Base-by-base conservation (phyloP, 2,329 filamentous ascomycete species). In the Huntiella omanensis region DNA sequence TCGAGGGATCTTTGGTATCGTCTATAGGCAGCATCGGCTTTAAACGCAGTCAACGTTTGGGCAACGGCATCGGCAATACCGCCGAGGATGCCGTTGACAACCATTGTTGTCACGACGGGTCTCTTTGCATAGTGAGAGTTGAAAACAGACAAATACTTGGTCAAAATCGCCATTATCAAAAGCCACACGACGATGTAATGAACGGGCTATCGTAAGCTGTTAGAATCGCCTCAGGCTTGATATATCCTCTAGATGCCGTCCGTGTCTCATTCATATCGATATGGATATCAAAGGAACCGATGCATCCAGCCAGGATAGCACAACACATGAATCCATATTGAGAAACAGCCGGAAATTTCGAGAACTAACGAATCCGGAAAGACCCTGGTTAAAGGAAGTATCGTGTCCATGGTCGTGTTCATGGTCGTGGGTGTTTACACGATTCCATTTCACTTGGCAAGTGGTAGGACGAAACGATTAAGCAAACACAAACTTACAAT, bases 11-110 rank as follows among this genome's bases (percentile, higher is more conserved):
- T 48, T 91, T 64, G 46, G 79, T 39, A 43, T 17, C 36, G 22
- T 12, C 38, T 40, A 33, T 40, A 7, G 11, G 34, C 16, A 17
- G n/a, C 70, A 56, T 91, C 83, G 52, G 80, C 64, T 49, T 83
- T 79, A 50, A 94, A 73, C 15, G 86, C 77, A 3, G 91, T 93
- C 59, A 98, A 82, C 49, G 83, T 79, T 62, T 98, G 91, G 49
- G 91, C 91, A 41, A 93, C 84, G 33, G 91, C 96, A 63, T 98
- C 91, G 62, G 91, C 91, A 54, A 98, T 80, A 55, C 91, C 91
- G 65, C 85, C 86, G 49, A 98, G 77, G 48, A 96, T 80, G 54
- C 91, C 83, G 66, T 98, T 98, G 60, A 88, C 94, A 59, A 95
- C 84, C 88, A 98, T 98, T 64, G 93, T 98, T 52, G 91, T 98